Percentiles rank a stretch among this genome's conserved stretches.
These are phyloP conservation scores for Fragaria vesca DNA, from an alignment of 306 rosid species.

Conservation along the genomic window DNA sequence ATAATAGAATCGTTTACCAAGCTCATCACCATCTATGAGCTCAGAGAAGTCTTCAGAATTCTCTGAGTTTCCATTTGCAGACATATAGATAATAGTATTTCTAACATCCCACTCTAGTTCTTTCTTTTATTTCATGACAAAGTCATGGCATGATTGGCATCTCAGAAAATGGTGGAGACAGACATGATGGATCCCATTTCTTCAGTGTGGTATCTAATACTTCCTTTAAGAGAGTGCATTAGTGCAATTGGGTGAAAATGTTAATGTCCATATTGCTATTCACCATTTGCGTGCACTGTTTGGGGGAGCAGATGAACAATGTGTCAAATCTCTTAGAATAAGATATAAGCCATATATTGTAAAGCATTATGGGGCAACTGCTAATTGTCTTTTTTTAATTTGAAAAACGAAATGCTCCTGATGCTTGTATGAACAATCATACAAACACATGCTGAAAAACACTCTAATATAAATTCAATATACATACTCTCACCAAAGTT, in stretches of 20 bases:
- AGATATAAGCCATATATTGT: background rate
- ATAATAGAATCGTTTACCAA: slow-evolving; percentile 15
- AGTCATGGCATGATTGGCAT: slow-evolving; percentile 14
- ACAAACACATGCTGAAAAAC: background rate
- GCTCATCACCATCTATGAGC: slow-evolving; percentile 14
- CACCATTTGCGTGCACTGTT: background rate
- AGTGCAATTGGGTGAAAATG: background rate
- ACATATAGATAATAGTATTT: background rate
- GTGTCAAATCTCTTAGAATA: slow-evolving; percentile 44
- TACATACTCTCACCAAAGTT: too few species aligned
- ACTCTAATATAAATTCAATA: too few species aligned
- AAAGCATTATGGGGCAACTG: slow-evolving; percentile 19
- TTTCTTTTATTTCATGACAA: background rate
- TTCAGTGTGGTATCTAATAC: slow-evolving; percentile 40
- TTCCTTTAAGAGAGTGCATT: background rate
- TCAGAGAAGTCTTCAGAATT: background rate
- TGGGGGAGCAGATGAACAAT: slow-evolving; percentile 32
- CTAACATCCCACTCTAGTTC: background rate
- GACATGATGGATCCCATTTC: slow-evolving; percentile 15
- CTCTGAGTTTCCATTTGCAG: background rate
- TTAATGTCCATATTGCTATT: slow-evolving; percentile 12
- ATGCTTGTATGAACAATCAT: background rate
- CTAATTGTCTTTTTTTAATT: background rate
- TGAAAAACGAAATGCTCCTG: background rate
- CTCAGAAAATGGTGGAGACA: slow-evolving; percentile 23